Evolutionary conservation across 1,139 yeast genomes (phyloP).

Genomic region (Hanseniaspora sp.): DNA sequence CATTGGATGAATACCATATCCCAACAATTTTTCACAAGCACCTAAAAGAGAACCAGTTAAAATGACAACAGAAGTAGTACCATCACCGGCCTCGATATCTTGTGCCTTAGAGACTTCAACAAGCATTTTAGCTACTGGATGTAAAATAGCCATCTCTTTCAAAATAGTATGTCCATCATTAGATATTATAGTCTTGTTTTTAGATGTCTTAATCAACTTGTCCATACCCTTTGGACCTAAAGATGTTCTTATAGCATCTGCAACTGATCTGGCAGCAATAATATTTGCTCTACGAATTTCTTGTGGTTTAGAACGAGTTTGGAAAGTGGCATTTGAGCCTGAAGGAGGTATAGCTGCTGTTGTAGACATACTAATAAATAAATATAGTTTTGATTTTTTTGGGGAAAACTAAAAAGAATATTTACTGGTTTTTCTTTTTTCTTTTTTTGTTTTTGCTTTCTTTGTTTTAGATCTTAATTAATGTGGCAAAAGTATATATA

Average conservation of each 20-base stretch:
- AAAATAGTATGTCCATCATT: constrained; percentile 97
- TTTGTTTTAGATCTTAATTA: too few species aligned
- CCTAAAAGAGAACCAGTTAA: constrained; percentile 87
- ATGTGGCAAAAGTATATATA: background rate
- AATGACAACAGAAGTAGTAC: constrained; percentile 94
- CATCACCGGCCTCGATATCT: constrained; percentile 98
- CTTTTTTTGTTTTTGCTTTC: background rate
- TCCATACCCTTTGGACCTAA: constrained; percentile 99
- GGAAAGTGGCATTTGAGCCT: constrained; percentile 81
- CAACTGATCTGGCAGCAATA: constrained; percentile 92
- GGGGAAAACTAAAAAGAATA: background rate
- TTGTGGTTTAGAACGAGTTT: constrained; percentile 91
- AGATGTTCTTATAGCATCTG: constrained; percentile 95
- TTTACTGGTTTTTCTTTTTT: background rate
- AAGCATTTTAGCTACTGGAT: constrained; percentile 96
- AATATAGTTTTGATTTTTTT: background rate
- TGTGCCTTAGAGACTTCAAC: constrained; percentile 97
- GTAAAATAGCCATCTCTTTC: constrained; percentile 94
- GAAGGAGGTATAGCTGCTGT: constrained; percentile 28
- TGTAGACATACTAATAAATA: constrained; percentile 20
- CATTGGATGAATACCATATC: constrained; percentile 92
- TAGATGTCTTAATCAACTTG: constrained; percentile 90
- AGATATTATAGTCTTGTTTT: constrained; percentile 86
- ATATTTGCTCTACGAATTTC: constrained; percentile 92
- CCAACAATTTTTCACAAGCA: constrained; percentile 83